Evolutionary conservation across 176 grass and related monocot genomes (phyloP).

Genomic region (Calamus simplicifolius): DNA sequence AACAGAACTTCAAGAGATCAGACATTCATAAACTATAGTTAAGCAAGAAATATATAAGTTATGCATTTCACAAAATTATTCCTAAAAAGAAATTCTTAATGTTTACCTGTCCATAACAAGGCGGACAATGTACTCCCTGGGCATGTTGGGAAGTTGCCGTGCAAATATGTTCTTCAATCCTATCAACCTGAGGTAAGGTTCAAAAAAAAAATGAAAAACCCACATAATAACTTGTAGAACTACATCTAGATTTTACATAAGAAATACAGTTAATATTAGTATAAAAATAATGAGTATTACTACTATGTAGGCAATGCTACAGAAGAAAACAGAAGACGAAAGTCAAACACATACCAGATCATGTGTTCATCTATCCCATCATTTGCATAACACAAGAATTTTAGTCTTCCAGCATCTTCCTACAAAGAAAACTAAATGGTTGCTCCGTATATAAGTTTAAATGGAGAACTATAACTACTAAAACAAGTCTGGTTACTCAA

Average conservation of each 20-base stretch:
- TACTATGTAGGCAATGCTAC: no score
- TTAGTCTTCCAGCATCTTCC: constrained; percentile 80
- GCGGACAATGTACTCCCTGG: constrained; percentile 96
- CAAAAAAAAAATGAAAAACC: background rate
- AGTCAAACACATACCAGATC: constrained; percentile 62
- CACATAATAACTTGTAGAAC: background rate
- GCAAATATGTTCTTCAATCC: constrained; percentile 99
- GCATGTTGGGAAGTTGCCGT: constrained; percentile 98
- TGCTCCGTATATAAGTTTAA: no score
- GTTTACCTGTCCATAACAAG: constrained; percentile 87
- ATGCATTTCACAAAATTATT: background rate
- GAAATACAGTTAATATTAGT: no score
- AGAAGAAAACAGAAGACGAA: no score
- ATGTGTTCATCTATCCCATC: constrained; percentile 97
- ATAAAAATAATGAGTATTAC: no score
- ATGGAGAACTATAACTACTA: no score
- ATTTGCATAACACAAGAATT: constrained; percentile 89
- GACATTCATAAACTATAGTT: no score
- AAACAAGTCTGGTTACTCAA: no score
- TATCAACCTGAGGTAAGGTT: constrained; percentile 53
- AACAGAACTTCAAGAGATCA: no score
- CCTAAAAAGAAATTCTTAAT: background rate
- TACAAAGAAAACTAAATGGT: constrained; percentile 11
- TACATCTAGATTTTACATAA: no score
- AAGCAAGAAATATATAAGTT: no score